phyloP scores from a whole-genome alignment of 768 basidiomycete species.

The Jaapia argillacea region DNA sequence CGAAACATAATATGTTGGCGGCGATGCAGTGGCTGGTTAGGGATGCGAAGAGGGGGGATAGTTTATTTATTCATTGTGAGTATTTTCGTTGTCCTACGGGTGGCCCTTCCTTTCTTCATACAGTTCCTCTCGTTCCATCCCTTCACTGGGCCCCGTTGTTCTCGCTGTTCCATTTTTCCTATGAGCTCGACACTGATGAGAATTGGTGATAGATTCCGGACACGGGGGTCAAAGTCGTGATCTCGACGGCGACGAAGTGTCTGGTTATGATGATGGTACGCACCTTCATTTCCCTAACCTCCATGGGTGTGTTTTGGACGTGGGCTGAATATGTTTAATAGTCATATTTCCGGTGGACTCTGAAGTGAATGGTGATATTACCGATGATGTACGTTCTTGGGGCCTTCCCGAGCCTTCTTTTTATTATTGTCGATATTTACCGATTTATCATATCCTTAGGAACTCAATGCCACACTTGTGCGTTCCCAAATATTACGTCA shows the following conservation, averaged over 20 bases:
- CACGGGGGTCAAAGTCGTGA: conserved; percentile 92
- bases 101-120: too few relatives aligned
- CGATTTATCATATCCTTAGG: too few relatives aligned
- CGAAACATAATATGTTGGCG: conserved; percentile 68
- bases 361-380: conserved; percentile 62
- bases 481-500: background rate
- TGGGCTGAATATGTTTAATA: too few relatives aligned
- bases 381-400: conserved; percentile 86
- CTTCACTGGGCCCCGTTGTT: too few relatives aligned
- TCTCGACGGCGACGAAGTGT: conserved; percentile 70
- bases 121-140: too few relatives aligned
- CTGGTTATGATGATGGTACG: conserved; percentile 61
- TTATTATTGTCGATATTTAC: too few relatives aligned
- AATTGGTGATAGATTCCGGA: conserved; percentile 56
- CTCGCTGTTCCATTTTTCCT: too few relatives aligned
- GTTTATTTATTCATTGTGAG: conserved; percentile 84
- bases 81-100: background rate
- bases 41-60: conserved; percentile 71
- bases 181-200: background rate
- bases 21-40: conserved; percentile 92
- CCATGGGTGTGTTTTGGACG: background rate
- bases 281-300: background rate
- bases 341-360: conserved; percentile 83
- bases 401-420: background rate
- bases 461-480: background rate